phyloP scores from a whole-genome alignment of 2,329 filamentous ascomycete genomes.

The Epichloe sylvatica region DNA sequence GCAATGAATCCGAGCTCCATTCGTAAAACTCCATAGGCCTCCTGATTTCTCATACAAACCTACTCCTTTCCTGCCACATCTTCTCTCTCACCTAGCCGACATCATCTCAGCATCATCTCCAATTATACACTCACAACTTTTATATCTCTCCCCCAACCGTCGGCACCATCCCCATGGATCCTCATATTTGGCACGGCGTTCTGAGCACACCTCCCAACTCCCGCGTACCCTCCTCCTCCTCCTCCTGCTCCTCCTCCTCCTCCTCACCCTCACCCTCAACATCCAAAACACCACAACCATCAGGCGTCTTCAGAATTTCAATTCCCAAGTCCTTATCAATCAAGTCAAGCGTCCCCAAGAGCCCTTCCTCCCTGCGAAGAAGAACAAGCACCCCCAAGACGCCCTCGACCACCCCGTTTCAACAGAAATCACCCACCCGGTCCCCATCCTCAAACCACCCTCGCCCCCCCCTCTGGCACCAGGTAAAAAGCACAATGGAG shows the following conservation, averaged over 20 bases:
- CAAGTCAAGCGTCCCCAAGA: too few relatives aligned
- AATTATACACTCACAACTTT: too few relatives aligned
- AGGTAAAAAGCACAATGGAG: conserved; percentile 1
- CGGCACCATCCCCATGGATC: too few relatives aligned
- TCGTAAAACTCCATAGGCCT: too few relatives aligned
- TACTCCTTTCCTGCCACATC: too few relatives aligned
- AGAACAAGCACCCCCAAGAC: background rate
- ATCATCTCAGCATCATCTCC: too few relatives aligned
- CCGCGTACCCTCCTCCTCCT: background rate
- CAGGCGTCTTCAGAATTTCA: background rate
- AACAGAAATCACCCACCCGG: too few relatives aligned
- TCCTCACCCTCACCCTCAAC: background rate
- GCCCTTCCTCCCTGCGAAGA: too few relatives aligned
- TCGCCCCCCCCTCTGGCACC: background rate
- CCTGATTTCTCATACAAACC: too few relatives aligned
- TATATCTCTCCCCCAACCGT: too few relatives aligned
- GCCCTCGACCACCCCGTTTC: background rate
- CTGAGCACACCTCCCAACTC: background rate
- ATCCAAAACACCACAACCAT: background rate
- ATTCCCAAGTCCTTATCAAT: background rate
- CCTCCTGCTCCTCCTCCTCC: background rate
- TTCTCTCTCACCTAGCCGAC: too few relatives aligned
- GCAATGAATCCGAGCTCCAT: too few relatives aligned
- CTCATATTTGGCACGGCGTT: background rate
- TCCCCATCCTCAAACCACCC: background rate